Evolutionary conservation across 2,329 filamentous ascomycete genomes (phyloP).

Genomic region (Pseudocercospora crystallina): DNA sequence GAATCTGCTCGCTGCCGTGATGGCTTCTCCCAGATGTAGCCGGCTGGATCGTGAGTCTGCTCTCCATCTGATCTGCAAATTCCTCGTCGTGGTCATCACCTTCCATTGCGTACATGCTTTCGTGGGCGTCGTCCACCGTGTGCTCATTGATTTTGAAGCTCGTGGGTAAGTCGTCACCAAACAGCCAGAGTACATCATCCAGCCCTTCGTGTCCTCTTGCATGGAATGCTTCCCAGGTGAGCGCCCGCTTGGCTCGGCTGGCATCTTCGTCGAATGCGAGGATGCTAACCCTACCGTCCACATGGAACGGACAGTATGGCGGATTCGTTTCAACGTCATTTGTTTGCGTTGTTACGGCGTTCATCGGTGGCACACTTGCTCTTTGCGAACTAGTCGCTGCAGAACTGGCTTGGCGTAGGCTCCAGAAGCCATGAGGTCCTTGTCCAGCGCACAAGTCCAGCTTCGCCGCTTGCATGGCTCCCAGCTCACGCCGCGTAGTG

Average conservation of each 20-base stretch:
- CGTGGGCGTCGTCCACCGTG: conserved; percentile 10
- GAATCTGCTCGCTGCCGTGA: conserved; percentile 19
- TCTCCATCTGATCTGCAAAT: conserved; percentile 27
- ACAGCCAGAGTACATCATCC: conserved; percentile 30
- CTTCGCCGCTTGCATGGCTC: conserved; percentile 6
- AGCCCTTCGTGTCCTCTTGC: conserved; percentile 23
- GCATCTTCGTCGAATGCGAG: conserved; percentile 58
- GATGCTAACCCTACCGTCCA: conserved; percentile 78
- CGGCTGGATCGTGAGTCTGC: conserved; percentile 25
- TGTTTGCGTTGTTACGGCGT: background rate
- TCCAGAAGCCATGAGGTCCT: conserved; percentile 43
- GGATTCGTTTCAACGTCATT: conserved; percentile 73
- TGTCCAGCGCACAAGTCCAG: conserved; percentile 26
- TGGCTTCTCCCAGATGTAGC: conserved; percentile 13
- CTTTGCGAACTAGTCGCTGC: conserved; percentile 4
- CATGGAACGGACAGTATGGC: conserved; percentile 94
- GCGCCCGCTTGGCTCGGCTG: conserved; percentile 16
- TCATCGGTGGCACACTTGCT: background rate
- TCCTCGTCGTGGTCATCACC: conserved; percentile 21
- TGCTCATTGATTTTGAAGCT: conserved; percentile 32
- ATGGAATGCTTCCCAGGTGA: conserved; percentile 19
- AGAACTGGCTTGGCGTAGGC: conserved; percentile 29
- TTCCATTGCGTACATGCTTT: conserved; percentile 4
- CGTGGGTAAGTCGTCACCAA: conserved; percentile 31
- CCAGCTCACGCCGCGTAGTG: conserved; percentile 14